Evolutionary conservation across 768 basidiomycete genomes (phyloP), one percentile per base, ranked within the genome.

Genomic region (Suillus subluteus): DNA sequence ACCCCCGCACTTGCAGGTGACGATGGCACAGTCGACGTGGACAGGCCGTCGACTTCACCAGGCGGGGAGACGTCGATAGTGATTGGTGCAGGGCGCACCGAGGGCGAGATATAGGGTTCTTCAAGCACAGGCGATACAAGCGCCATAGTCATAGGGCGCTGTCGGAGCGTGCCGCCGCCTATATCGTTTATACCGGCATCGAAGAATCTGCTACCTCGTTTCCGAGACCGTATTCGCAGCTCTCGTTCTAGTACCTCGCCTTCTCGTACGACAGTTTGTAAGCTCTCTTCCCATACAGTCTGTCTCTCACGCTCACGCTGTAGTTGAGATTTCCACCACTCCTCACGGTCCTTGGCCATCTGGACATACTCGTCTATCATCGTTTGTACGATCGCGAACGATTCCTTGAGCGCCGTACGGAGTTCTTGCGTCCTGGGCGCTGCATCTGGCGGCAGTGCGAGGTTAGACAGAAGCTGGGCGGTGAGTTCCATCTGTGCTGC

Each of bases 231-330:
- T 68, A 79, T 82, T 67, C 87, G 83, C 65, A 99, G 82, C 77
- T 97, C 94, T 65, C 80, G 79, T 80, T 99, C 96, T 26, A 96
- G 83, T 12, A 82, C 84, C 72, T 94, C 94, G 18, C 95, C 95
- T 75, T 97, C 94, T 65, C 85, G 83, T 1, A 96, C 95, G 9
- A 96, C 95, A 2, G 88, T 87, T 64, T 90, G 88, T 73, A 98
- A 77, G 75, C 92, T 96, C 79, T 95, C 91, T 78, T 97, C 96
- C 96, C 96, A 98, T 35, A 95, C 81, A 13, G 74, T 80, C 72
- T 89, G 88, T 32, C 88, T 82, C 70, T 84, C 81, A 58, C 83
- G 81, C 73, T 95, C 92, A 32, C 86, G 84, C 68, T 84, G 84
- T 12, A 95, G 79, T 70, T 88, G 85, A 38, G 82, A 78, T 65